Conservation (phyloP, 2,329 filamentous ascomycete species). For the Stachybotrys chartarum region DNA sequence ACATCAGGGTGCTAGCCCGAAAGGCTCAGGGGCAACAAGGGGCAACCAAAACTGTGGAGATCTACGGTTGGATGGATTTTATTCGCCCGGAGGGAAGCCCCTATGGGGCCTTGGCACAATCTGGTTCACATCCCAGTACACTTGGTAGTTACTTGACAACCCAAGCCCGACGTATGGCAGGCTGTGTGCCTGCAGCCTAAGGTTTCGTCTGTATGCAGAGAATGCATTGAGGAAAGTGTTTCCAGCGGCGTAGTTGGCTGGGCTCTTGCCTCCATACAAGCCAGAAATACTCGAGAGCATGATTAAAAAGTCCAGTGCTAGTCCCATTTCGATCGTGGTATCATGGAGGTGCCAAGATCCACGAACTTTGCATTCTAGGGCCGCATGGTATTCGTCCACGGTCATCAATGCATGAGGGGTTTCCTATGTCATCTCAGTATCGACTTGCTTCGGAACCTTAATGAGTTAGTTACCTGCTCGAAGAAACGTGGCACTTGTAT, state of each 20-base stretch:
- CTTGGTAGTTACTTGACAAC: too few relatives aligned
- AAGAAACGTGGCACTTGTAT: slow-evolving; percentile 3
- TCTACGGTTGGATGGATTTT: too few relatives aligned
- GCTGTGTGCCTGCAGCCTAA: too few relatives aligned
- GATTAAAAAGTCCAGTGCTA: slow-evolving; percentile 27
- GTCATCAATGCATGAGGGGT: slow-evolving; percentile 7
- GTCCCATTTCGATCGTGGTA: slow-evolving; percentile 9
- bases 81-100: too few relatives aligned
- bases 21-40: too few relatives aligned
- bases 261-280: slow-evolving; percentile 19
- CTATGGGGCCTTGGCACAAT: too few relatives aligned
- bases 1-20: too few relatives aligned
- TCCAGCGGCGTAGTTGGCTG: slow-evolving; percentile 26
- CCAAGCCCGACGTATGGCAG: too few relatives aligned
- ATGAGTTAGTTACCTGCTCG: slow-evolving; percentile 2
- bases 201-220: slow-evolving; percentile 14
- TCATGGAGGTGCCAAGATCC: slow-evolving; percentile 31
- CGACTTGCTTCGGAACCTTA: not conserved
- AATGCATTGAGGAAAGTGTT: slow-evolving; percentile 25
- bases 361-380: slow-evolving; percentile 7
- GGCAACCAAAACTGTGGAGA: too few relatives aligned
- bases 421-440: slow-evolving; percentile 1
- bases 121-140: too few relatives aligned
- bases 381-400: slow-evolving; percentile 4
- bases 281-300: slow-evolving; percentile 21